Evolutionary conservation across 805 yeast species (phyloP), one percentile per base, ranked within the genome.

Genomic region (Soucietia sequanensis): DNA sequence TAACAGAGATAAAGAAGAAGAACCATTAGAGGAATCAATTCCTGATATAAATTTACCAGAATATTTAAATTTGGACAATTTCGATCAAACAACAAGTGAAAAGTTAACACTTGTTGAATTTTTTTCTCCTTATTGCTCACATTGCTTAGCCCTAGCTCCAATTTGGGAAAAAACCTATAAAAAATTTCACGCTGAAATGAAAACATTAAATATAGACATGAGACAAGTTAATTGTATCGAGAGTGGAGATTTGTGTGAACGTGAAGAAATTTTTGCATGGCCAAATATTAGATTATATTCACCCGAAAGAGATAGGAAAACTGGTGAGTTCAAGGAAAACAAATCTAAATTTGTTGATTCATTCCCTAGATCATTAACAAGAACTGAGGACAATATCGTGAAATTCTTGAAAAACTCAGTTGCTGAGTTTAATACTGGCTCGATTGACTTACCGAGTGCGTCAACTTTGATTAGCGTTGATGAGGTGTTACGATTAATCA

Each of bases 51-150:
- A 37, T 16, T 41, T 75, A 11, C 93, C 93, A 0, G 69, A 60
- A 3, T 67, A 71, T 2, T 56, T 87, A 30, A 76, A 71, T 0
- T 44, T 54, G 3, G 70, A 60, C 1, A 69, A 64, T 14, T 87
- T 84, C 50, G 79, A 76, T 34, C 40, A 56, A 9, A 61, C 64
- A 23, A 52, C 78, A n/a, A 52, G 65, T 13, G 60, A 68, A 7
- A 83, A 83, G 3, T 61, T 80, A 14, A 82, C 89, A 50, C 71
- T 91, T 51, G 81, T 91, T 22, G 96, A 91, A 61, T 90, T 88
- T 60, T 93, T 62, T 55, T 87, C 96, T 21, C 99, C 99, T 0
- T 81, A 81, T 50, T 93, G 99, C 56, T 56, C 65, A 6, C 98
- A 91, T 60, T 93, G 99, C 62, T 73, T 65, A 42, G 68, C 63